Percentiles rank a stretch among this genome's conserved stretches.
Conservation (phyloP, 2,329 filamentous ascomycete genomes). For the Blastomyces percursus region DNA sequence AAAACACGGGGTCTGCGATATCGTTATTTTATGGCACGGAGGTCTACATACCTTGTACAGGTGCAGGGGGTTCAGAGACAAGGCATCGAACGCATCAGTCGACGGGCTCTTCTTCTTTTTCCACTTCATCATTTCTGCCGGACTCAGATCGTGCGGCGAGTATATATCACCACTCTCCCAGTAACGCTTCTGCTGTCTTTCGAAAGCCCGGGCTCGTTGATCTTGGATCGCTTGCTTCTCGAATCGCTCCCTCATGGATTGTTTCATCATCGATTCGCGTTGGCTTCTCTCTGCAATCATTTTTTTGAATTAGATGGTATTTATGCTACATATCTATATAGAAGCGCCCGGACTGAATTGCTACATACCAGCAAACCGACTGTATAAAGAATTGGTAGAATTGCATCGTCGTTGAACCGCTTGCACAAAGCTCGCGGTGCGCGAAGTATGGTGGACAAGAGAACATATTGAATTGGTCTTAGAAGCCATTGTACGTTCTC, state of each 20-base stretch:
- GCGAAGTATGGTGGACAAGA: background rate
- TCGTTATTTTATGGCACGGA: background rate
- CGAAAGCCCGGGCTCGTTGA: slow-evolving; percentile 28
- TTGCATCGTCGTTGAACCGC: slow-evolving; percentile 3
- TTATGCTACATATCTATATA: background rate
- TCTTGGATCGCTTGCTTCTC: slow-evolving; percentile 28
- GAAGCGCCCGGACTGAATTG: no score
- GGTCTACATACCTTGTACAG: slow-evolving; percentile 64
- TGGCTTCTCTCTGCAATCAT: slow-evolving; percentile 3
- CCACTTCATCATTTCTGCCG: slow-evolving; percentile 73
- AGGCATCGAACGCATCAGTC: slow-evolving; percentile 64
- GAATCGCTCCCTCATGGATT: slow-evolving; percentile 11
- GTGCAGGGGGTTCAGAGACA: slow-evolving; percentile 68
- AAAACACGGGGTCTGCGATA: background rate
- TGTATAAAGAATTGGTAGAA: slow-evolving; percentile 2
- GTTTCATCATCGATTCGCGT: slow-evolving; percentile 3
- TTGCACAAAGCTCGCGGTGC: background rate
- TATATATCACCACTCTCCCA: slow-evolving; percentile 79
- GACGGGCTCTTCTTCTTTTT: slow-evolving; percentile 45
- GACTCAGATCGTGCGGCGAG: slow-evolving; percentile 73
- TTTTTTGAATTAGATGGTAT: background rate
- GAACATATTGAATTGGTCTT: background rate
- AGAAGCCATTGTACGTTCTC: background rate
- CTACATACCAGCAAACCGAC: slow-evolving; percentile 2
- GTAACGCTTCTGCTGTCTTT: slow-evolving; percentile 45